Evolutionary conservation across 2,329 filamentous ascomycete genomes (phyloP).

Genomic region (Macroventuria anomochaeta): DNA sequence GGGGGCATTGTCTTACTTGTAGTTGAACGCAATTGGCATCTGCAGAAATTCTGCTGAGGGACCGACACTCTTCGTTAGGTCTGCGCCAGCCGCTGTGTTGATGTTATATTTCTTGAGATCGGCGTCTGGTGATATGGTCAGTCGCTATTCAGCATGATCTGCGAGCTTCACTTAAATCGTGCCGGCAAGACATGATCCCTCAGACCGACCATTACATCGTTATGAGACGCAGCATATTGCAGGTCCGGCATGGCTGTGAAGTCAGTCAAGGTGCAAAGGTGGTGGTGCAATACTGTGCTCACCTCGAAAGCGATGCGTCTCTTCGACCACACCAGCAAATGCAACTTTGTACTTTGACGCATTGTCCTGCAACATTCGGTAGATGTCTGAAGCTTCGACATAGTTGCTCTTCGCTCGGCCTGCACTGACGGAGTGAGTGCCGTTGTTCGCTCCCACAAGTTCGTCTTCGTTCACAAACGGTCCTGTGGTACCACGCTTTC

Average conservation of each 20-base stretch:
- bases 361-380: constrained; percentile 74
- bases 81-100: constrained; percentile 53
- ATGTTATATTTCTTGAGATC: constrained; percentile 68
- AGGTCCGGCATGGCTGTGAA: constrained; percentile 76
- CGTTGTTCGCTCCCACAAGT: background rate
- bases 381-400: constrained; percentile 52
- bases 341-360: constrained; percentile 69
- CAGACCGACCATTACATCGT: constrained; percentile 74
- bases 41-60: constrained; percentile 81
- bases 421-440: background rate
- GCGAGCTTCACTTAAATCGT: constrained; percentile 62
- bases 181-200: constrained; percentile 73
- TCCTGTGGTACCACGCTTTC: constrained; percentile 77
- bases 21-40: constrained; percentile 74
- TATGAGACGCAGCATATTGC: constrained; percentile 74
- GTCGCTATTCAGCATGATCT: background rate
- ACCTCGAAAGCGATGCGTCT: constrained; percentile 86
- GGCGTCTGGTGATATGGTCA: constrained; percentile 51
- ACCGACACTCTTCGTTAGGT: constrained; percentile 72
- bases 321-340: constrained; percentile 73
- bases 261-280: constrained; percentile 20
- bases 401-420: constrained; percentile 13
- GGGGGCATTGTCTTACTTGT: constrained; percentile 49
- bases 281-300: constrained; percentile 19
- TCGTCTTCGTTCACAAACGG: constrained; percentile 59